These are phyloP conservation scores for Calonectria multiphialidica DNA, from an alignment of 2,329 filamentous ascomycete species.

Conservation along the genomic window DNA sequence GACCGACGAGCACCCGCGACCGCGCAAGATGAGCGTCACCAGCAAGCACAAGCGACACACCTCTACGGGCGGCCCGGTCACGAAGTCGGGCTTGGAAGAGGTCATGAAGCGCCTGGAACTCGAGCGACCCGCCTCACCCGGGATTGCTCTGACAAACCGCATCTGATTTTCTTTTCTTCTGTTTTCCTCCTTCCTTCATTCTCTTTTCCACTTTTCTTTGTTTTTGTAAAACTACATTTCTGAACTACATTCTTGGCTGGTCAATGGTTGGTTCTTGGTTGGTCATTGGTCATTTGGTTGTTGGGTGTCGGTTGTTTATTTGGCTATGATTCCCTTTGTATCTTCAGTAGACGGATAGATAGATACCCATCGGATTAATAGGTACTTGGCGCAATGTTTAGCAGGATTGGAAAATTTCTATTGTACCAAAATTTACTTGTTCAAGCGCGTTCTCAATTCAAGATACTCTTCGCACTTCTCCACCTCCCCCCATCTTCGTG, in stretches of 20 bases:
- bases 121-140: slow-evolving; percentile 43
- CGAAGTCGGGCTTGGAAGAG: slow-evolving; percentile 30
- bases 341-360: slow-evolving; percentile 11
- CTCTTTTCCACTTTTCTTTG: not conserved
- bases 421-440: not conserved
- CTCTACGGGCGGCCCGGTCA: slow-evolving; percentile 31
- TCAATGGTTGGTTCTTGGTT: not conserved
- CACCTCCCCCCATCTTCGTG: not conserved
- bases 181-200: not conserved
- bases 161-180: slow-evolving; percentile 29
- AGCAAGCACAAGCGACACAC: slow-evolving; percentile 40
- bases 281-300: not conserved
- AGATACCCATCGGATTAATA: slow-evolving; percentile 16
- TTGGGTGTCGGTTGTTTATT: slow-evolving; percentile 1
- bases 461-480: not conserved
- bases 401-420: not conserved
- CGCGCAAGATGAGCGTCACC: slow-evolving; percentile 47
- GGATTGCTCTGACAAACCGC: slow-evolving; percentile 43
- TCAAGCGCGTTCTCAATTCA: not conserved
- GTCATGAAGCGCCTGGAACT: slow-evolving; percentile 45
- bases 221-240: not conserved
- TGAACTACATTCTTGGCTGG: not conserved
- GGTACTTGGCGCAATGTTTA: not conserved
- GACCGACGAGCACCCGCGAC: slow-evolving; percentile 39
- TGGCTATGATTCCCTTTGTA: not conserved